Evolutionary conservation across 768 basidiomycete genomes (phyloP).

Genomic region (Dentipellis sp.): DNA sequence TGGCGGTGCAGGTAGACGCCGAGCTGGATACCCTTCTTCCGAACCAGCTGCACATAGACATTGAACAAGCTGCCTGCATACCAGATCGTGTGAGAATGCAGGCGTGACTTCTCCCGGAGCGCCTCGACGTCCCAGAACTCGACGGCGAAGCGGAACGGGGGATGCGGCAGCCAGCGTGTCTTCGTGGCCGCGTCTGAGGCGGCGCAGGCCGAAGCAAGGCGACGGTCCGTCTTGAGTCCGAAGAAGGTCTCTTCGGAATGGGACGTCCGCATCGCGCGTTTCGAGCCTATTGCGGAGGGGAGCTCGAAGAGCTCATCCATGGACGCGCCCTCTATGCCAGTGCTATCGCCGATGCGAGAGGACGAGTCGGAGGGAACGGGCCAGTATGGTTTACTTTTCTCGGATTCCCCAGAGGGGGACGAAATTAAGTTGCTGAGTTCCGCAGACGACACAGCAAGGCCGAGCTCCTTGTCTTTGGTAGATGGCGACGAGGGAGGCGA

Average conservation of each 20-base stretch:
- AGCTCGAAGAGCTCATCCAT: constrained; percentile 65
- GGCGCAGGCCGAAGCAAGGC: constrained; percentile 32
- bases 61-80: constrained; percentile 86
- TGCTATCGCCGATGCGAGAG: constrained; percentile 64
- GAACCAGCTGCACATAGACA: constrained; percentile 81
- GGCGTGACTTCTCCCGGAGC: constrained; percentile 75
- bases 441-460: constrained; percentile 43
- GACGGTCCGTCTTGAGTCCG: constrained; percentile 43
- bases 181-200: constrained; percentile 34
- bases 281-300: constrained; percentile 14
- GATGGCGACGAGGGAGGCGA: constrained; percentile 26
- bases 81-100: constrained; percentile 83
- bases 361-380: constrained; percentile 65
- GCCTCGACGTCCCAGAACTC: constrained; percentile 85
- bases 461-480: constrained; percentile 53
- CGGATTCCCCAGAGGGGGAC: constrained; percentile 13
- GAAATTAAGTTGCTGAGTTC: constrained; percentile 35
- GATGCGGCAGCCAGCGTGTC: constrained; percentile 55
- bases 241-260: constrained; percentile 50
- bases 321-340: constrained; percentile 38
- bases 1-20: constrained; percentile 89
- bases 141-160: constrained; percentile 78
- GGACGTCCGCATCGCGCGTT: constrained; percentile 19
- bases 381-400: constrained; percentile 38
- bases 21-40: constrained; percentile 66